phyloP scores from a whole-genome alignment of 768 basidiomycete genomes.

The Xerocomus potaroensis region DNA sequence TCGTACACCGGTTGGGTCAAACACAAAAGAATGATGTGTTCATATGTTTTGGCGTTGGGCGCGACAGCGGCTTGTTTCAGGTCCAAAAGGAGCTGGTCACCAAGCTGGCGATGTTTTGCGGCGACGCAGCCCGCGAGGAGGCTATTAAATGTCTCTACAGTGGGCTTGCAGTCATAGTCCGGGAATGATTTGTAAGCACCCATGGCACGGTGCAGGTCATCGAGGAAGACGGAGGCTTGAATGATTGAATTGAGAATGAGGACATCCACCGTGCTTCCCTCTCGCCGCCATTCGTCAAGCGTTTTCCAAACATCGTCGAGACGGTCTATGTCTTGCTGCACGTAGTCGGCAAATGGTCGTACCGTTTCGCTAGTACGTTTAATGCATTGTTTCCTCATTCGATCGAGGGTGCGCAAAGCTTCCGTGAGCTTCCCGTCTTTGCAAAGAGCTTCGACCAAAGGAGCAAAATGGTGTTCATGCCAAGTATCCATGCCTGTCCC shows the following conservation, averaged over 20 bases:
- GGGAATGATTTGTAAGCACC: constrained; percentile 65
- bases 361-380: constrained; percentile 49
- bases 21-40: constrained; percentile 63
- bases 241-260: constrained; percentile 64
- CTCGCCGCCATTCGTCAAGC: constrained; percentile 56
- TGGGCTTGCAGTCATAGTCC: constrained; percentile 53
- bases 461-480: constrained; percentile 72
- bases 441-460: constrained; percentile 72
- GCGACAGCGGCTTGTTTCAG: constrained; percentile 54
- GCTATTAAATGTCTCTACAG: constrained; percentile 62
- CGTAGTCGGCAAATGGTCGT: constrained; percentile 46
- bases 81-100: constrained; percentile 61
- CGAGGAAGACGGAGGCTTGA: constrained; percentile 53
- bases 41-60: constrained; percentile 60
- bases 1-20: constrained; percentile 72
- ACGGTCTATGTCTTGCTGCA: constrained; percentile 44
- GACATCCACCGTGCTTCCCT: constrained; percentile 50
- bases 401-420: constrained; percentile 53
- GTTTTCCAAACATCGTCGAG: constrained; percentile 64
- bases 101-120: constrained; percentile 59
- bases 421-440: constrained; percentile 53
- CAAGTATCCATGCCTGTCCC: constrained; percentile 41
- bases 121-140: constrained; percentile 63
- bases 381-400: constrained; percentile 56
- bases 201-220: constrained; percentile 72